Conservation (phyloP, 352 stramenopile species). For the Globisporangium cederbergense region DNA sequence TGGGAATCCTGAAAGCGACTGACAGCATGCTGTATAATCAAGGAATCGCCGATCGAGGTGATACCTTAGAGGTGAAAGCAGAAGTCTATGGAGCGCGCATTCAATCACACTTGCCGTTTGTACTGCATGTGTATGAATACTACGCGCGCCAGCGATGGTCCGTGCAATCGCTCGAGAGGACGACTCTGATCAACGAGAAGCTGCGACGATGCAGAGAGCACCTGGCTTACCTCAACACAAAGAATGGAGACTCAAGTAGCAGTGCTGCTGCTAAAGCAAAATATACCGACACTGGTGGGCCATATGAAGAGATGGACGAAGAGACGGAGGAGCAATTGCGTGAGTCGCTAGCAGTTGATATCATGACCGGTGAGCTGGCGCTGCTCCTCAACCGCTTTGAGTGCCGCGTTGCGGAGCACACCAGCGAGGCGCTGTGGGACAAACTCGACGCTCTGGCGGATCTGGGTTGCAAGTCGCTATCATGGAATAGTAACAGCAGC, state of each 20-base stretch:
- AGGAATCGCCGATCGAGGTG: background rate
- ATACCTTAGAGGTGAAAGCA: background rate
- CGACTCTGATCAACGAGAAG: conserved; percentile 23
- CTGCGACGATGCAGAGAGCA: conserved; percentile 22
- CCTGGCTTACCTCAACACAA: background rate
- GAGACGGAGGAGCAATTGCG: conserved; percentile 14
- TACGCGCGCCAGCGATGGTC: conserved; percentile 30
- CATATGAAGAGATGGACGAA: background rate
- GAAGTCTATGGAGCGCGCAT: conserved; percentile 7
- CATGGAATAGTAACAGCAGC: background rate
- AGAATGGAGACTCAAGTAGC: background rate
- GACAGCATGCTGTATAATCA: conserved; percentile 21
- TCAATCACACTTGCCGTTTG: conserved; percentile 10
- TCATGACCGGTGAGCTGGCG: conserved; percentile 12
- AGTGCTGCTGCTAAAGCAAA: background rate
- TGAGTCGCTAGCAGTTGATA: background rate
- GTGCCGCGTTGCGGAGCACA: conserved; percentile 28
- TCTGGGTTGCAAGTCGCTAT: background rate
- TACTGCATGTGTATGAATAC: conserved; percentile 25
- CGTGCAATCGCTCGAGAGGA: conserved; percentile 20
- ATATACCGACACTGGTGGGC: background rate
- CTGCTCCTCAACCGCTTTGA: conserved; percentile 37
- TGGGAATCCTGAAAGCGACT: conserved; percentile 20
- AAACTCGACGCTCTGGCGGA: conserved; percentile 1
- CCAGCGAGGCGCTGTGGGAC: conserved; percentile 18